Percentiles rank a stretch among this genome's conserved stretches.
These are phyloP conservation scores for Pezicula neosporulosa DNA, from an alignment of 2,329 filamentous ascomycete genomes.

Conservation along the genomic window DNA sequence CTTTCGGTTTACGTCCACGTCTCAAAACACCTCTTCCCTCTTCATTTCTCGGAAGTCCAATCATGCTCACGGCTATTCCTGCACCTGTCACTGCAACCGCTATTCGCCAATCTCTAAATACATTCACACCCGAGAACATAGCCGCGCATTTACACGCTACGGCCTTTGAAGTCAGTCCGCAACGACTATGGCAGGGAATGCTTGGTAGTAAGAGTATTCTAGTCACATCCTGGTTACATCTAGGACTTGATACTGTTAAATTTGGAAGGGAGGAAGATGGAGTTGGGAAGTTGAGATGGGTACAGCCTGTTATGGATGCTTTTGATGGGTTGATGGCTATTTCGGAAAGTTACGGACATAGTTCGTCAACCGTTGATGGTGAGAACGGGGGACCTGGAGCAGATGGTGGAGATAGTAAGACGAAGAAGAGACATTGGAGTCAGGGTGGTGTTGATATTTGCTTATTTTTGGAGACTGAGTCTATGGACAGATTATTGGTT, in stretches of 20 bases:
- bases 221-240: slow-evolving; percentile 40
- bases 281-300: slow-evolving; percentile 27
- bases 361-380: background rate
- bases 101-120: slow-evolving; percentile 32
- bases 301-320: slow-evolving; percentile 38
- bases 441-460: slow-evolving; percentile 32
- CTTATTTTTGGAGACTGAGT: slow-evolving; percentile 28
- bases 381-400: background rate
- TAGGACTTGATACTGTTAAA: slow-evolving; percentile 36
- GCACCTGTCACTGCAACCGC: slow-evolving; percentile 1
- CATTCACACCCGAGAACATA: slow-evolving; percentile 35
- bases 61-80: slow-evolving; percentile 35
- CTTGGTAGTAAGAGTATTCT: slow-evolving; percentile 37
- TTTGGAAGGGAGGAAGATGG: slow-evolving; percentile 26
- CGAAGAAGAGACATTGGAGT: slow-evolving; percentile 12
- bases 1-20: slow-evolving; percentile 36
- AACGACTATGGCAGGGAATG: slow-evolving; percentile 45
- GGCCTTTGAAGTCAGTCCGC: slow-evolving; percentile 39
- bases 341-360: slow-evolving; percentile 27
- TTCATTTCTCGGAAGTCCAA: slow-evolving; percentile 40
- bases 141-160: slow-evolving; percentile 38
- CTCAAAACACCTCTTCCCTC: slow-evolving; percentile 36
- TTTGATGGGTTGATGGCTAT: slow-evolving; percentile 40
- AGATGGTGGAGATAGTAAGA: background rate
- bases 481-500: slow-evolving; percentile 24